Base-by-base conservation (phyloP, 257 asterid genomes). In the Coffea canephora region DNA sequence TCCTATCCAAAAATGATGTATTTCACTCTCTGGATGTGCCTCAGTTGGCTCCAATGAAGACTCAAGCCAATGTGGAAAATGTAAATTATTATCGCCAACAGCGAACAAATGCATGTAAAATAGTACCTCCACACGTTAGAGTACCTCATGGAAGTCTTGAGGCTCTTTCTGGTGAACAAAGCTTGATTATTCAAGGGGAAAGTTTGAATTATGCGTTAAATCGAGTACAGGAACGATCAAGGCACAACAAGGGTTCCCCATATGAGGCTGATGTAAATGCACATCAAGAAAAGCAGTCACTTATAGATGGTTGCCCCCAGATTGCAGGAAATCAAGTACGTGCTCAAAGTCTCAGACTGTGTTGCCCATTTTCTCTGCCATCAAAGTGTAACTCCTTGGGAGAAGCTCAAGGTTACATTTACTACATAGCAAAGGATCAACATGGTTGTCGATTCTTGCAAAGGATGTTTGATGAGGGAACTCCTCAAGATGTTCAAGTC, bases 381-480 rank as follows among this genome's bases (percentile, higher is more conserved):
- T 55, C 87, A 15, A 93, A 87, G 82, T 87, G 83, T 77, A 75
- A 81, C 82, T 89, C 97, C 12, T 85, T 90, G 69, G 87, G 79
- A 65, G 94, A 93, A 77, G 90, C 83, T 27, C 94, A 72, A 75
- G 97, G 95, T 43, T 84, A 84, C 76, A 84, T 87, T 23, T 87
- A 82, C 71, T 52, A 78, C 50, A 81, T 94, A 34, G 97, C 99
- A 0, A 96, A 91, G 91, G 98, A 94, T 82, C 99, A 96, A 77
- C 92, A 91, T 59, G 99, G 99, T 46, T 94, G 99, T 77, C 90
- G 98, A 57, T 92, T 92, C 89, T 83, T 96, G 89, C 98, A 91
- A 71, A 90, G 89, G 85, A 87, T 90, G 89, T 90, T 96, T 61
- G 97, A 91, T 41, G 98, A 90, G 77, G 98, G 99, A 77, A 86